phyloP scores from a whole-genome alignment of 768 basidiomycete species.

The Sarcodon aspratus region DNA sequence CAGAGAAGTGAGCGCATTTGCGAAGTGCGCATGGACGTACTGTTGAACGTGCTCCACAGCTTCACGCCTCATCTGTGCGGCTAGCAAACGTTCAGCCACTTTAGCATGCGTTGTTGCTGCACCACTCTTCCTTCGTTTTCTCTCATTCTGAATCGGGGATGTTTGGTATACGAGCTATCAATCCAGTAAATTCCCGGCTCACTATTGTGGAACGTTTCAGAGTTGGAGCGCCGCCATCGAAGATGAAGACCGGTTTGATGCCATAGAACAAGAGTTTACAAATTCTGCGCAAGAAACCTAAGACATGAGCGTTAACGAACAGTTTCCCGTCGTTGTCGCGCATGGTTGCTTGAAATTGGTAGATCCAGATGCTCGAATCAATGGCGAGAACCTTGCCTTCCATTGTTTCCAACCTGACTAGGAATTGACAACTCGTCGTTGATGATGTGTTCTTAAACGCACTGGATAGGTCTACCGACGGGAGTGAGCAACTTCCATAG shows the following conservation, averaged over 20 bases:
- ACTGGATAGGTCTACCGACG: slow-evolving; percentile 93
- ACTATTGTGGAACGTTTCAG: slow-evolving; percentile 88
- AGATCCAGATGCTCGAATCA: slow-evolving; percentile 99
- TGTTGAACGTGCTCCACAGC: slow-evolving; percentile 57
- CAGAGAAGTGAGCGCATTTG: slow-evolving; percentile 1
- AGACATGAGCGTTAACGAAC: slow-evolving; percentile 85
- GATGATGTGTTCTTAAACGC: slow-evolving; percentile 15
- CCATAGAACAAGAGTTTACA: slow-evolving; percentile 94
- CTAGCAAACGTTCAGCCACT: slow-evolving; percentile 84
- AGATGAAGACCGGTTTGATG: slow-evolving; percentile 97
- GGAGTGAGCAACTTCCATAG: slow-evolving; percentile 88
- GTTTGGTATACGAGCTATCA: slow-evolving; percentile 3
- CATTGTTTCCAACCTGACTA: slow-evolving; percentile 74
- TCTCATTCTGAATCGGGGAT: slow-evolving; percentile 48
- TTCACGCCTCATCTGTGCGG: slow-evolving; percentile 86
- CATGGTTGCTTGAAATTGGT: slow-evolving; percentile 99
- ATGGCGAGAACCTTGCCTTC: slow-evolving; percentile 96
- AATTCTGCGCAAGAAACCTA: slow-evolving; percentile 85
- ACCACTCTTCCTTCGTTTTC: slow-evolving; percentile 85
- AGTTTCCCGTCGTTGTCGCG: slow-evolving; percentile 91
- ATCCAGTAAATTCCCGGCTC: slow-evolving; percentile 13
- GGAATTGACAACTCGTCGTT: not conserved
- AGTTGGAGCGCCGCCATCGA: slow-evolving; percentile 91
- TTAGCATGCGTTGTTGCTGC: slow-evolving; percentile 79
- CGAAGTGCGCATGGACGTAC: slow-evolving; percentile 11